Evolutionary conservation across 164 flowering plant species (phyloP), one percentile per base, ranked within the genome.

Genomic region (Magnolia kwangsiensis): DNA sequence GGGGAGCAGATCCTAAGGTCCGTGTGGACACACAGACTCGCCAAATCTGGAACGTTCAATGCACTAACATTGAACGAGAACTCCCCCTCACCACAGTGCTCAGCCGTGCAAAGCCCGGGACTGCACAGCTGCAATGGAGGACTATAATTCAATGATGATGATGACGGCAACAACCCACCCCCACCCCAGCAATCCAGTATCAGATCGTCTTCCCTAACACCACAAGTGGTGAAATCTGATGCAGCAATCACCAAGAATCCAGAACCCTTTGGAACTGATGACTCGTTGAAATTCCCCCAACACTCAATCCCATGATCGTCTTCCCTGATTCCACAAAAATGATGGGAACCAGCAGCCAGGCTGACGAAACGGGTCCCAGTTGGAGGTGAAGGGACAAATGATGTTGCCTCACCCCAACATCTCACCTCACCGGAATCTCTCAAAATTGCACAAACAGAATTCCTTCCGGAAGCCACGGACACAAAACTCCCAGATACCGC

Each of bases 81-180:
- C 80, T 84, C 84, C 8, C 88, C 89, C 7, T 74, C 84, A 19
- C 83, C 81, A 67, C 98, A 94, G 3, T 84, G 51, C 14, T 83
- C 77, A 1, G 89, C 73, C 8, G 81, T 82, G 67, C 98, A 94
- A 14, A 91, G 80, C 6, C 98, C 98, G 0, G 98, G 98, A 71
- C 95, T 90, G 75, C 92, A 91, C 72, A 94, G 77, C 80, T 94
- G 92, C 82, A 94, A 76, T 13, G 98, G 98, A 67, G 97, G 96
- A 78, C 84, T 88, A 72, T 81, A 89, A 77, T 84, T 89, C 6
- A 78, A 72, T 16, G 55, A 19, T 1, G 81, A 73, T 7, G 79
- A 77, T 7, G 55, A 19, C 1, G 80, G 72, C 7, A 78, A 77
- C 0, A 84, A 27, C 13, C 61, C 85, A 77, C 85, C 74, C n/a